These are phyloP conservation scores for Corylus avellana DNA, from an alignment of 306 rosid genomes.

Conservation along the genomic window DNA sequence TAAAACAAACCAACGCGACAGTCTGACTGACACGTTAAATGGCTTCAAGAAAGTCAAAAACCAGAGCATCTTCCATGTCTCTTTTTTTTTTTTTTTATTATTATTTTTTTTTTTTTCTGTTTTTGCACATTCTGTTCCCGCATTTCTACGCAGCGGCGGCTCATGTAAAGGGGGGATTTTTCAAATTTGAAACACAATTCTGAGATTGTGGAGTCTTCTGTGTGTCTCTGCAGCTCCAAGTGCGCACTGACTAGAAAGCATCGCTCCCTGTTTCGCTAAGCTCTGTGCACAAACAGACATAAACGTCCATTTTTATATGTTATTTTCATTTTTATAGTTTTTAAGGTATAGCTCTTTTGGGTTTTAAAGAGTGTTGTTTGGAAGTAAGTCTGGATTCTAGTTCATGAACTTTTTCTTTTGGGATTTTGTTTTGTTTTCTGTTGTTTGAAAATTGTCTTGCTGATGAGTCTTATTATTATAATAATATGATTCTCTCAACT, in stretches of 20 bases:
- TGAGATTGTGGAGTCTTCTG: neutral
- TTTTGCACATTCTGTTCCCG: neutral
- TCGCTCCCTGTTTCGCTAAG: neutral
- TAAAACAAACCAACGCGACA: too few relatives aligned
- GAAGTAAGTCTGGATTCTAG: conserved; percentile 22
- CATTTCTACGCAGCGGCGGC: neutral
- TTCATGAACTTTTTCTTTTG: neutral
- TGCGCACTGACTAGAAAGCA: neutral
- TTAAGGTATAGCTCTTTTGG: conserved; percentile 8
- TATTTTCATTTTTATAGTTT: neutral
- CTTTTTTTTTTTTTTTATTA: too few relatives aligned
- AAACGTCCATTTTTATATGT: neutral
- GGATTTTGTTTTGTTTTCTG: conserved; percentile 8
- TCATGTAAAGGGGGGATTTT: neutral
- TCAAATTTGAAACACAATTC: conserved; percentile 36
- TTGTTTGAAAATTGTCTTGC: conserved; percentile 1
- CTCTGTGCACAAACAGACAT: conserved; percentile 22
- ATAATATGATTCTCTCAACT: neutral
- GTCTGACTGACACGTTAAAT: too few relatives aligned
- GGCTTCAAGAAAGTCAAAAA: too few relatives aligned
- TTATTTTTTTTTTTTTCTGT: too few relatives aligned
- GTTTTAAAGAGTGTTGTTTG: conserved; percentile 18
- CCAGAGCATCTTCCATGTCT: too few relatives aligned
- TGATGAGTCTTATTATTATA: neutral
- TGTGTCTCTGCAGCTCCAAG: conserved; percentile 17